Evolutionary conservation across 257 asterid species (phyloP).

Genomic region (Ajuga chamaepitys): DNA sequence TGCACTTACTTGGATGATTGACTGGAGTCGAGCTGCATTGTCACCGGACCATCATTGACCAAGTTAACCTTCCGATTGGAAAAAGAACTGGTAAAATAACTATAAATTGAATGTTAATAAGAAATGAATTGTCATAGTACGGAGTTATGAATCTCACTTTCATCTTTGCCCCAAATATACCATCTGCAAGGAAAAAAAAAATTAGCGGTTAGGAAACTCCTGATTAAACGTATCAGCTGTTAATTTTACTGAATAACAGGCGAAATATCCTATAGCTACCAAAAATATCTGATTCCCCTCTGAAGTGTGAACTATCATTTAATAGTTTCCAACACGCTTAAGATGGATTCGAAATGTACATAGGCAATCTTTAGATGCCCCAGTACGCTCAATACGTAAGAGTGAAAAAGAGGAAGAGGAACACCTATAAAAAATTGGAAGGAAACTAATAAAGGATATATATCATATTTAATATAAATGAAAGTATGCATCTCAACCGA

Average conservation of each 20-base stretch:
- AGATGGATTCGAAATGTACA: no score
- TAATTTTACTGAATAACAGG: neutral
- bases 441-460: no score
- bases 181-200: constrained; percentile 48
- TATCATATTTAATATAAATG: no score
- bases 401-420: no score
- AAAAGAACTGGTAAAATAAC: neutral
- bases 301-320: no score
- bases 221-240: neutral
- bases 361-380: no score
- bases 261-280: neutral
- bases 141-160: constrained; percentile 40
- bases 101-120: neutral
- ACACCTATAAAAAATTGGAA: no score
- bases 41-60: constrained; percentile 92
- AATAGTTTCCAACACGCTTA: no score
- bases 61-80: constrained; percentile 51
- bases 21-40: constrained; percentile 86
- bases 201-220: neutral
- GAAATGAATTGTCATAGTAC: neutral
- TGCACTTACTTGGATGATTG: constrained; percentile 49
- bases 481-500: no score
- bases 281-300: neutral
- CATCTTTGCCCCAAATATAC: constrained; percentile 92
- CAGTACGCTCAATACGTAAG: no score